Evolutionary conservation across 176 grass and related monocot genomes (phyloP).

Genomic region (Ensete glaucum): DNA sequence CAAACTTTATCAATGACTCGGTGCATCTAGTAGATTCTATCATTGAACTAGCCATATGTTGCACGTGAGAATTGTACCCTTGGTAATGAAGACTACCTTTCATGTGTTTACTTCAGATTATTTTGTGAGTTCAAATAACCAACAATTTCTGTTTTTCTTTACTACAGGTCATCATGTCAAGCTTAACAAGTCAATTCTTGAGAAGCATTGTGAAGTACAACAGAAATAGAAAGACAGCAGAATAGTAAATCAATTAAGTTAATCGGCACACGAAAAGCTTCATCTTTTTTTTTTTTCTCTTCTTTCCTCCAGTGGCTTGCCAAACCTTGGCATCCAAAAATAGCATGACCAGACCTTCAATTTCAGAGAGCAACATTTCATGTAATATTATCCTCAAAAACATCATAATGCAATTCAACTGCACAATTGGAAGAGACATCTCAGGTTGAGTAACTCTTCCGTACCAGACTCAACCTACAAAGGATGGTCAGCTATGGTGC

Average conservation of each 20-base stretch:
- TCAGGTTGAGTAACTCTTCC: conserved; percentile 6
- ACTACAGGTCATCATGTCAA: no score
- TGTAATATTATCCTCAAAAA: conserved; percentile 1
- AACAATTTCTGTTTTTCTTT: no score
- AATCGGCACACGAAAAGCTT: neutral
- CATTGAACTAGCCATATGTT: no score
- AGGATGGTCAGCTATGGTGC: conserved; percentile 11
- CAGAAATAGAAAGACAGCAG: neutral
- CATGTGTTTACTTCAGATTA: no score
- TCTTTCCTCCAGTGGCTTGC: neutral
- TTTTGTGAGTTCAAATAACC: no score
- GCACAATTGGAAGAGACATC: neutral
- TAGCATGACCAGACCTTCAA: neutral
- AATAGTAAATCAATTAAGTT: neutral
- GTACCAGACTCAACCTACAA: conserved; percentile 20
- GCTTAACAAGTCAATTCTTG: no score
- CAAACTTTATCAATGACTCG: no score
- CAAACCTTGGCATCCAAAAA: neutral
- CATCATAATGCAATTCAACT: neutral
- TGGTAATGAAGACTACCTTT: no score
- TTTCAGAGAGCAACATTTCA: neutral
- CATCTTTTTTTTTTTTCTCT: neutral
- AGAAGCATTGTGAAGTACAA: neutral
- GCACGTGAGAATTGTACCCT: no score
- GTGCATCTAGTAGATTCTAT: no score